These are phyloP conservation scores for Speleostelium caveatum DNA, from an alignment of 78 protist genomes.

Conservation along the genomic window DNA sequence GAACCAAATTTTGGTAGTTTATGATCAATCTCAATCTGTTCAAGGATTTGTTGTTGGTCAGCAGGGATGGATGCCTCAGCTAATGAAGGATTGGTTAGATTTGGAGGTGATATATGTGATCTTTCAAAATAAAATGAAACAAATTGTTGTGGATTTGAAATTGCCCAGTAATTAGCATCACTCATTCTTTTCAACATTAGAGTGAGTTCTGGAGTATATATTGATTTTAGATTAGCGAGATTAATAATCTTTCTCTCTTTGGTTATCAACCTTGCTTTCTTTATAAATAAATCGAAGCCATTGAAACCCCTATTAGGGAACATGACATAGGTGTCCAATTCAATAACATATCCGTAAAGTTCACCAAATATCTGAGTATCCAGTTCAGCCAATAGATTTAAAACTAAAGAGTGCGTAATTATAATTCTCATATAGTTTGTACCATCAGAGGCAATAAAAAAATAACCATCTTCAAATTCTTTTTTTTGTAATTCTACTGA, in stretches of 20 bases:
- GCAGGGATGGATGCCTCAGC: not conserved
- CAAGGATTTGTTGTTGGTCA: not conserved
- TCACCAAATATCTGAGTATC: not conserved
- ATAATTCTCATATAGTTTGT: not conserved
- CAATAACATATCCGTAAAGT: not conserved
- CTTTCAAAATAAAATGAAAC: not conserved
- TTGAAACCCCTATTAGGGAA: not conserved
- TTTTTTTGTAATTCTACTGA: not conserved
- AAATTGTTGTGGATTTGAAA: not conserved
- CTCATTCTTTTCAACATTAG: constrained; percentile 10
- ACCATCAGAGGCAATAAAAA: constrained; percentile 16
- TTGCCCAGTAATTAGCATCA: not conserved
- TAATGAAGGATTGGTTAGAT: not conserved
- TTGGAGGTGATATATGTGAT: not conserved
- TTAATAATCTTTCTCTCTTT: not conserved
- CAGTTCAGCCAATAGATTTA: not conserved
- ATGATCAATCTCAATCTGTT: not conserved
- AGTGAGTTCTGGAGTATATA: not conserved
- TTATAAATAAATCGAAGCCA: not conserved
- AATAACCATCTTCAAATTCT: not conserved
- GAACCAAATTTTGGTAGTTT: not conserved
- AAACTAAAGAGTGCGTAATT: not conserved
- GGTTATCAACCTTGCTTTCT: not conserved
- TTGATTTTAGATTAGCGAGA: not conserved
- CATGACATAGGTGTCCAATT: not conserved